phyloP scores from a whole-genome alignment of 140 eudicot genomes.

The Flaveria floridana region DNA sequence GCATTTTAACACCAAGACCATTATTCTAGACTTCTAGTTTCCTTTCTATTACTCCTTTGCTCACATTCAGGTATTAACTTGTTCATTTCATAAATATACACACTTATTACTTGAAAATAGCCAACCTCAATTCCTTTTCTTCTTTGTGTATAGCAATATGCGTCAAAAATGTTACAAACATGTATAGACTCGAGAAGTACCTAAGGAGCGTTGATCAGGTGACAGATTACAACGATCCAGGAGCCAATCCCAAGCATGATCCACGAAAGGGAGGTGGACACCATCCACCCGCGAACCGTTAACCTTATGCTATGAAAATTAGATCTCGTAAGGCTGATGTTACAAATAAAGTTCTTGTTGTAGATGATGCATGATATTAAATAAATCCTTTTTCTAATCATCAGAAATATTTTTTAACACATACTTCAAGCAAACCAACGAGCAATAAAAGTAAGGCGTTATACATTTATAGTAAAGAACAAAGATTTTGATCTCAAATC shows the following conservation, averaged over 20 bases:
- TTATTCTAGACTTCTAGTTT: slow-evolving; percentile 31
- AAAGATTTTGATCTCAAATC: too few species aligned
- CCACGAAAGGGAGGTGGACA: slow-evolving; percentile 48
- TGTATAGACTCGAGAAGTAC: neutral
- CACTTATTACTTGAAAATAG: neutral
- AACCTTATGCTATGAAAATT: too few species aligned
- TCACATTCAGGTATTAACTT: slow-evolving; percentile 41
- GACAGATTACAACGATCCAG: slow-evolving; percentile 47
- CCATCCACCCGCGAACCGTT: slow-evolving; percentile 18
- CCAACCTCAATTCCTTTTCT: neutral
- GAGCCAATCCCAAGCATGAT: slow-evolving; percentile 63
- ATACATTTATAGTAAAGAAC: slow-evolving; percentile 12
- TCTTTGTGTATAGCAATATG: slow-evolving; percentile 22
- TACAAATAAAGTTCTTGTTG: neutral
- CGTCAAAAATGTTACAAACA: slow-evolving; percentile 21
- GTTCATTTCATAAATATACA: neutral
- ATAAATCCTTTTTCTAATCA: slow-evolving; percentile 17
- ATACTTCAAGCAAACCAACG: slow-evolving; percentile 16
- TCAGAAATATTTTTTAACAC: neutral
- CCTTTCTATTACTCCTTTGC: slow-evolving; percentile 32
- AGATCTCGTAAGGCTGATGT: too few species aligned
- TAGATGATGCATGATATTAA: neutral
- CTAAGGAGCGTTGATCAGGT: slow-evolving; percentile 41
- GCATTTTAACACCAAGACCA: slow-evolving; percentile 32
- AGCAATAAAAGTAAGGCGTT: slow-evolving; percentile 18